Conservation (phyloP, 768 basidiomycete genomes). For the Boletus pseudo-olivaceus region DNA sequence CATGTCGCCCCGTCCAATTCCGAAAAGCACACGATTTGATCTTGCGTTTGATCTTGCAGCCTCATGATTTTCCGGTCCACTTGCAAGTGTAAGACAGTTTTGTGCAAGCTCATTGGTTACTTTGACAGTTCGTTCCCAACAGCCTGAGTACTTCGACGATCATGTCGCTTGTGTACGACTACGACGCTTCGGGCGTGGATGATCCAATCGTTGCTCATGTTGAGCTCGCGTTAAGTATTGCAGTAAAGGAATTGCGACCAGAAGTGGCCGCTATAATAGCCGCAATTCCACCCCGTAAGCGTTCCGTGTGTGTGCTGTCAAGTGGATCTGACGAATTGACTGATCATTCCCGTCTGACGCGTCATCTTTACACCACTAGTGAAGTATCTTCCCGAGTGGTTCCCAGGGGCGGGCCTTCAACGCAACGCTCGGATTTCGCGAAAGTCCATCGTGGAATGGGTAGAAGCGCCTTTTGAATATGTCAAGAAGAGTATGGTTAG, state of each 20-base stretch:
- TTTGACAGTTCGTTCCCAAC: neutral
- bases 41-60: constrained; percentile 19
- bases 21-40: constrained; percentile 33
- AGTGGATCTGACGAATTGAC: neutral
- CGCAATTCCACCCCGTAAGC: constrained; percentile 19
- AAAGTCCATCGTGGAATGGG: constrained; percentile 2
- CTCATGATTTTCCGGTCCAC: constrained; percentile 24
- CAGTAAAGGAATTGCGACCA: constrained; percentile 13
- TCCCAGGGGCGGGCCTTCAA: constrained; percentile 23
- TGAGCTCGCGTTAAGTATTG: constrained; percentile 7
- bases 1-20: constrained; percentile 34
- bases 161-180: constrained; percentile 26
- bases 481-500: constrained; percentile 22
- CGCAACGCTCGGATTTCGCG: constrained; percentile 13
- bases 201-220: constrained; percentile 22
- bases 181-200: constrained; percentile 10
- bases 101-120: neutral
- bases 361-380: constrained; percentile 6
- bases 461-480: constrained; percentile 23
- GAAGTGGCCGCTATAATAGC: constrained; percentile 15
- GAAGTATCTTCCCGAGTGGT: constrained; percentile 20
- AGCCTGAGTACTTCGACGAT: constrained; percentile 21
- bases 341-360: neutral
- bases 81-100: constrained; percentile 15
- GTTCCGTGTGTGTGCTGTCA: neutral